These are phyloP conservation scores for Elongisporangium prolatum DNA, from an alignment of 352 stramenopile genomes.

Conservation along the genomic window DNA sequence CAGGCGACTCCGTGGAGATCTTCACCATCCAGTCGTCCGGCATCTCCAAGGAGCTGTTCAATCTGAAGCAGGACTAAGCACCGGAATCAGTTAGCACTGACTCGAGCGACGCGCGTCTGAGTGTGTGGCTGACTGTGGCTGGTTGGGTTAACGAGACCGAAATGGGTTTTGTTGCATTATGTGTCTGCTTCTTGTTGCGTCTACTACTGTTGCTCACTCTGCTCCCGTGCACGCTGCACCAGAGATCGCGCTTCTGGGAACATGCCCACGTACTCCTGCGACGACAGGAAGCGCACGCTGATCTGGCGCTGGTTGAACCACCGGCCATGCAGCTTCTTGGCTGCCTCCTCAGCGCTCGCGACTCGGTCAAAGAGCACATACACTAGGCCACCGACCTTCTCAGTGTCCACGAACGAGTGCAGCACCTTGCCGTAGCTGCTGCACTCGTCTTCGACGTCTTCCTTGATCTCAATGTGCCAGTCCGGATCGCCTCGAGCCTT, in stretches of 20 bases:
- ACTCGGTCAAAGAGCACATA: constrained; percentile 83
- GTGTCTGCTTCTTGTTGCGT: neutral
- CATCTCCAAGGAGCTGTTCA: constrained; percentile 89
- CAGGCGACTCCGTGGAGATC: constrained; percentile 97
- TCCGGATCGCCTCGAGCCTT: constrained; percentile 62
- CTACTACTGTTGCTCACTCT: constrained; percentile 23
- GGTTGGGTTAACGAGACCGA: neutral
- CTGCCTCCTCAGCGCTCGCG: constrained; percentile 44
- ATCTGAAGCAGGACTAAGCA: constrained; percentile 94
- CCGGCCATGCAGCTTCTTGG: constrained; percentile 77
- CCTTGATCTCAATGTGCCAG: constrained; percentile 84
- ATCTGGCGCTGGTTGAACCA: constrained; percentile 92
- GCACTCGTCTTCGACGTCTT: constrained; percentile 85
- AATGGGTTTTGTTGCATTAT: neutral
- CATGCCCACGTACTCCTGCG: constrained; percentile 88
- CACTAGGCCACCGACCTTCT: constrained; percentile 83
- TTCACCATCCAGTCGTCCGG: constrained; percentile 94
- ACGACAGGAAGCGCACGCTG: constrained; percentile 80
- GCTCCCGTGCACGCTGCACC: constrained; percentile 48
- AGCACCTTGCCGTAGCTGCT: constrained; percentile 63
- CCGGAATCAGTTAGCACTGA: neutral
- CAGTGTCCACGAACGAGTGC: constrained; percentile 78
- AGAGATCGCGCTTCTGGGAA: constrained; percentile 74
- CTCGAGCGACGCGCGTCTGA: neutral
- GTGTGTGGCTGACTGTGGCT: neutral